A percentile compares a stretch with the other conserved stretches of the same genome.
phyloP scores from a whole-genome alignment of 2,329 filamentous ascomycete genomes.

The Paracamarosporium sp. region DNA sequence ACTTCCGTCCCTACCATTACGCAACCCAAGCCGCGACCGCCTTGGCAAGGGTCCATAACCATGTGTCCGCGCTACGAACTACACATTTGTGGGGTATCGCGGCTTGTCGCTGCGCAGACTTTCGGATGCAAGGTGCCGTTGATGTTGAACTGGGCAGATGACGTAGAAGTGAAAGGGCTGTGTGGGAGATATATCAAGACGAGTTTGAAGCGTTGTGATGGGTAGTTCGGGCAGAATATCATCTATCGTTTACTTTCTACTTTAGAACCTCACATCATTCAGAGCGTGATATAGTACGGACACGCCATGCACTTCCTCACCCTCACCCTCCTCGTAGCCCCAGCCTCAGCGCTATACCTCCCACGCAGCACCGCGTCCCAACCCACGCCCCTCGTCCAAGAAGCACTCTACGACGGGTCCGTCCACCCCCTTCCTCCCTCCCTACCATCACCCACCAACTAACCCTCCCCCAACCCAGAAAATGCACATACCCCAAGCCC shows the following conservation, averaged over 20 bases:
- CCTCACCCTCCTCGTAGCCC: not conserved
- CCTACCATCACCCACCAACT: not conserved
- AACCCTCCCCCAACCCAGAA: not conserved
- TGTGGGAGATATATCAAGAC: not conserved
- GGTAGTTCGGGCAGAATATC: too few relatives aligned
- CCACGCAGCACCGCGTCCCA: not conserved
- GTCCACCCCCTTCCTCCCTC: not conserved
- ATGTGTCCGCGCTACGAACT: not conserved
- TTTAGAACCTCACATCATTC: not conserved
- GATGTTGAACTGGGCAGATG: not conserved
- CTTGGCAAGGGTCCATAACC: not conserved
- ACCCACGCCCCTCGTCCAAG: not conserved
- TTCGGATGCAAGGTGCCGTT: not conserved
- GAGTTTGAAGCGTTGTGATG: too few relatives aligned
- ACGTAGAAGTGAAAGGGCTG: not conserved
- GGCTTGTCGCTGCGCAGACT: not conserved
- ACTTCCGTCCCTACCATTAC: not conserved
- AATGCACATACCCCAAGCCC: slow-evolving; percentile 36
- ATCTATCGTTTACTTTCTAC: too few relatives aligned
- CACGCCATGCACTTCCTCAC: not conserved
- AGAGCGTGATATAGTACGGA: not conserved
- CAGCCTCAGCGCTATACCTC: not conserved
- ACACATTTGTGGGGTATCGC: not conserved
- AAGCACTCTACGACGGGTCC: slow-evolving; percentile 2
- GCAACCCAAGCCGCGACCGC: not conserved